Conservation (phyloP, 257 asterid genomes). For the Solanum rostratum region DNA sequence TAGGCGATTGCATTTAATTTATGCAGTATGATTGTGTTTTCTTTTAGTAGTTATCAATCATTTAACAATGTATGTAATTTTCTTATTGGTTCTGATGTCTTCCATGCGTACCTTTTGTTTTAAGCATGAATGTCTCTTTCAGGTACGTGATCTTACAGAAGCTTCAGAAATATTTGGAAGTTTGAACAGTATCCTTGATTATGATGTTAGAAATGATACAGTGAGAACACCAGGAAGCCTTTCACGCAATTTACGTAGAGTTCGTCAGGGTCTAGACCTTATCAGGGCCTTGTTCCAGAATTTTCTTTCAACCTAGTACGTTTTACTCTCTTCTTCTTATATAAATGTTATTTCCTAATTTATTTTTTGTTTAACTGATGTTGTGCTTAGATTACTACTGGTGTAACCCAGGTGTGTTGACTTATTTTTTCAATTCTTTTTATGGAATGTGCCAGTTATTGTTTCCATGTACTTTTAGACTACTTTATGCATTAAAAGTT, state of each 20-base stretch:
- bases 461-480: background rate
- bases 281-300: slow-evolving; percentile 75
- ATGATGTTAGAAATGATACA: slow-evolving; percentile 39
- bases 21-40: background rate
- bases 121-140: background rate
- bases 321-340: background rate
- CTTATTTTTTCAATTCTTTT: background rate
- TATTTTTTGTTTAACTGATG: background rate
- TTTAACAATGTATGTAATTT: background rate
- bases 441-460: background rate
- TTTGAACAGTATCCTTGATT: slow-evolving; percentile 47
- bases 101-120: background rate
- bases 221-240: slow-evolving; percentile 81
- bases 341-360: background rate
- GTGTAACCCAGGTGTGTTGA: background rate
- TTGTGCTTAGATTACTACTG: background rate
- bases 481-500: background rate
- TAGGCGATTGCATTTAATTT: background rate
- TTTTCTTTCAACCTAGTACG: slow-evolving; percentile 59
- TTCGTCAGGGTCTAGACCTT: slow-evolving; percentile 95
- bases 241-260: slow-evolving; percentile 85
- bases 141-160: slow-evolving; percentile 66
- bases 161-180: slow-evolving; percentile 53
- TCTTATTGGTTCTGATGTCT: background rate
- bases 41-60: background rate